Evolutionary conservation across 2,329 filamentous ascomycete species (phyloP).

Genomic region (Metarhizium anisopliae): DNA sequence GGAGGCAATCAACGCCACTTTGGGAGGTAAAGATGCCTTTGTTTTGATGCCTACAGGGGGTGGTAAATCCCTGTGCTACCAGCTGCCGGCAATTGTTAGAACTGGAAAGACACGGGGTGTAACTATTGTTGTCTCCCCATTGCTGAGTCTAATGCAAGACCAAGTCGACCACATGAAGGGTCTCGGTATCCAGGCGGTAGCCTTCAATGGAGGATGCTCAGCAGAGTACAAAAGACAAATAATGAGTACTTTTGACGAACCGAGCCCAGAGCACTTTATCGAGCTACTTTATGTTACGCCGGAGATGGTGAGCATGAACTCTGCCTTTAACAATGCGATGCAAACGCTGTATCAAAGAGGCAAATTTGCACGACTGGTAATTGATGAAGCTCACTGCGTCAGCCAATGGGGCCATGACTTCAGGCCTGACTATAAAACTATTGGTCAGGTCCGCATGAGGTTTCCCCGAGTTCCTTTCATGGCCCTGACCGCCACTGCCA

Average conservation of each 20-base stretch:
- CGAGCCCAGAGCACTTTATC: conserved; percentile 63
- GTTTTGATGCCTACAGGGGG: conserved; percentile 97
- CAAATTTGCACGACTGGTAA: conserved; percentile 82
- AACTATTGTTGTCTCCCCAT: conserved; percentile 87
- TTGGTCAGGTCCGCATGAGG: conserved; percentile 63
- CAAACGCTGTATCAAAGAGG: conserved; percentile 56
- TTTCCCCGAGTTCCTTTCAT: conserved; percentile 82
- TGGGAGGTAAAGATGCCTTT: conserved; percentile 82
- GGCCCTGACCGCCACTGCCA: conserved; percentile 92
- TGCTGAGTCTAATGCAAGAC: conserved; percentile 95
- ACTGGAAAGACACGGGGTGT: conserved; percentile 77
- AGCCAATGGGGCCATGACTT: conserved; percentile 99
- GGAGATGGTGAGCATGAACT: conserved; percentile 87
- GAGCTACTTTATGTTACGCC: conserved; percentile 93
- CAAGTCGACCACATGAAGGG: conserved; percentile 76
- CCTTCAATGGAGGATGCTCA: conserved; percentile 71
- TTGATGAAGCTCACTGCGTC: conserved; percentile 98
- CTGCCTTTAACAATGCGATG: conserved; percentile 56
- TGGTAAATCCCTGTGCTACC: conserved; percentile 94
- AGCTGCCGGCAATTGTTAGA: conserved; percentile 77
- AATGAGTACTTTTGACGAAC: conserved; percentile 51
- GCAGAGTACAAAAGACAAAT: conserved; percentile 55
- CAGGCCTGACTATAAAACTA: conserved; percentile 83
- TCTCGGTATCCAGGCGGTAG: conserved; percentile 67
- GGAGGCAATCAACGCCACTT: conserved; percentile 89